phyloP scores from a whole-genome alignment of 176 grass and related monocot genomes.

The Hyparrhenia diplandra region DNA sequence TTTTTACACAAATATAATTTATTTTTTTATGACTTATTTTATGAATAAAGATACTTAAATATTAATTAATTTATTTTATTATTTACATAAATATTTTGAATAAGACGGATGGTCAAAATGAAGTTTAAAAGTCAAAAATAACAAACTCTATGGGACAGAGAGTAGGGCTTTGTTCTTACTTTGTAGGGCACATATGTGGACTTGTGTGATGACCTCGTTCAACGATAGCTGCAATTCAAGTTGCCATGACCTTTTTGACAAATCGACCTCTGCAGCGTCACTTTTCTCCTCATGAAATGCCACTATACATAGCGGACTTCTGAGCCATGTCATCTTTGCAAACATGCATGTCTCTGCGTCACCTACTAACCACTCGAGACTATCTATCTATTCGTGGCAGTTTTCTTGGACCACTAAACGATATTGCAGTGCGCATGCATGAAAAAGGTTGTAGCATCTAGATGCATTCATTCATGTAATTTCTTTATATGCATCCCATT shows the following conservation, averaged over 20 bases:
- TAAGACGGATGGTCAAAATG: too few relatives aligned
- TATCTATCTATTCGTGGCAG: neutral
- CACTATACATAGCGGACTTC: neutral
- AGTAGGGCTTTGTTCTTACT: too few relatives aligned
- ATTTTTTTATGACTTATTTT: too few relatives aligned
- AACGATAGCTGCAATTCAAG: neutral
- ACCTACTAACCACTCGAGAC: neutral
- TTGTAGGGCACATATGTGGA: neutral
- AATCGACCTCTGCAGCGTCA: neutral
- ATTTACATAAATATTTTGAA: too few relatives aligned
- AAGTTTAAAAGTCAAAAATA: too few relatives aligned
- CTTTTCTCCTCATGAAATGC: neutral
- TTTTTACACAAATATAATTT: too few relatives aligned
- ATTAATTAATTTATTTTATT: too few relatives aligned
- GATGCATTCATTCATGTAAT: neutral
- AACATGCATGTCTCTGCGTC: neutral
- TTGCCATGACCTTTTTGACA: constrained; percentile 24
- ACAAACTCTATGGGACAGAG: too few relatives aligned
- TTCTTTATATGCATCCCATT: neutral
- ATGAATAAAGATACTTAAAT: too few relatives aligned
- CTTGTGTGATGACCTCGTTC: neutral
- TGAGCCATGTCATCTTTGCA: neutral
- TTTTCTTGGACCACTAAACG: constrained; percentile 16
- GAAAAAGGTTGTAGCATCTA: neutral
- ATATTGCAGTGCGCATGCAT: neutral